Evolutionary conservation across 2,329 filamentous ascomycete species (phyloP).

Genomic region (Neofusicoccum laricinum): DNA sequence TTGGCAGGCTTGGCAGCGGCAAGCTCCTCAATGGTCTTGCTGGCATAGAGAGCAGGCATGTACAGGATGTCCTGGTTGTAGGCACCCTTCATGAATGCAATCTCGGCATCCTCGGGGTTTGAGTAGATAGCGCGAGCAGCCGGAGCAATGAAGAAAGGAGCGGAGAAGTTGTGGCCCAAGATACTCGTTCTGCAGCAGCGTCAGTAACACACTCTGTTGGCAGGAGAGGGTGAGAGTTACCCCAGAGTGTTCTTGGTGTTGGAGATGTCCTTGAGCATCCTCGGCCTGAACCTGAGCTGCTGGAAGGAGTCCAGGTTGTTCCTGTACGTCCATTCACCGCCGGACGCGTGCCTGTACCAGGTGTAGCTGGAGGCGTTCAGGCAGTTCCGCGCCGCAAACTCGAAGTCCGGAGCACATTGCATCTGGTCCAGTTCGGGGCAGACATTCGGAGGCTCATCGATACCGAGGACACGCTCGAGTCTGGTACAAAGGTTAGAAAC

Average conservation of each 20-base stretch:
- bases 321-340: slow-evolving; percentile 55
- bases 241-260: slow-evolving; percentile 38
- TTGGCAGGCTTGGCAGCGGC: slow-evolving; percentile 23
- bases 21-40: slow-evolving; percentile 29
- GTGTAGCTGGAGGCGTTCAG: slow-evolving; percentile 50
- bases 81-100: slow-evolving; percentile 51
- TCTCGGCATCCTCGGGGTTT: slow-evolving; percentile 45
- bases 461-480: slow-evolving; percentile 12
- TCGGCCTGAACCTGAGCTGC: slow-evolving; percentile 49
- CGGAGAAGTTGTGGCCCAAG: slow-evolving; percentile 52
- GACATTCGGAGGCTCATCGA: slow-evolving; percentile 29
- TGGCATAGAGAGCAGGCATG: slow-evolving; percentile 36
- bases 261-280: slow-evolving; percentile 50
- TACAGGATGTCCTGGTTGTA: slow-evolving; percentile 51
- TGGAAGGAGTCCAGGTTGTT: slow-evolving; percentile 57
- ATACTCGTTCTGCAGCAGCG: slow-evolving; percentile 40
- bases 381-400: slow-evolving; percentile 51
- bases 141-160: slow-evolving; percentile 55
- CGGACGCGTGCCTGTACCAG: slow-evolving; percentile 57
- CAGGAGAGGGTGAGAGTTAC: background rate
- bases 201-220: background rate
- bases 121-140: slow-evolving; percentile 38
- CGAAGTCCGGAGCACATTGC: slow-evolving; percentile 53
- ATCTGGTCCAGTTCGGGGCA: slow-evolving; percentile 46
- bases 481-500: background rate